Base-by-base conservation (phyloP, 805 yeast genomes). In the Maudiozyma pseudohumilis region DNA sequence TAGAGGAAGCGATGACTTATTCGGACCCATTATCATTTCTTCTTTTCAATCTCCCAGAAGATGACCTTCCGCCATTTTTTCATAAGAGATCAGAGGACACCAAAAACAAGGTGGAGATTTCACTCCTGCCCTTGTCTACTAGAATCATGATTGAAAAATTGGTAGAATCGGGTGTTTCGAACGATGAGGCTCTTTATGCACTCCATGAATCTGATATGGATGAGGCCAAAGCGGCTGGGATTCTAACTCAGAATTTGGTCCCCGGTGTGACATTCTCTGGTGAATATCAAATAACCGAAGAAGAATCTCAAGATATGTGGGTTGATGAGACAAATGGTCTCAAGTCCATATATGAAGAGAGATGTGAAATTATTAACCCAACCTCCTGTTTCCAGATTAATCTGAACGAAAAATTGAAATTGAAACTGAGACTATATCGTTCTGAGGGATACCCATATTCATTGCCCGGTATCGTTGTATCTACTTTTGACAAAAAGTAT, bases 41-140 rank as follows among this genome's bases (percentile, higher is more conserved):
- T 15, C 60, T 89, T 9, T 78, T 88, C 46, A 92, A 89, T 51
- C 74, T 89, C 3, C 97, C 97, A 0, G 96, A 92, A 45, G 97
- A 88, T 53, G 98, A 89, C 50, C 63, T 89, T 23, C 98, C 98
- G 0, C 47, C 61, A 0, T 63, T 67, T 33, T 82, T 82, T 49
- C 67, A 70, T 13, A 75, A 77, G 42, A 61, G 73, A 29, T 68
- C 69, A 17, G 69, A 68, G 32, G 86, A 78, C 47, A 65, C 80
- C 0, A 72, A 70, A 34, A 70, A 77, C 18, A 68, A 71, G 37
- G 64, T 81, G 29, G 81, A 72, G 42, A 60, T 70, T 24, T 43
- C 59, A 4, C 42, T 48, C 3, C 33, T 55, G 16, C 61, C 62
- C 0, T 32, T 58, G 12, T 62, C 79, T 4, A 68, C 67, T 9